Percentiles rank a stretch among this genome's conserved stretches.
phyloP scores from a whole-genome alignment of 2,329 filamentous ascomycete species.

The Stagonosporopsis chrysanthemi region DNA sequence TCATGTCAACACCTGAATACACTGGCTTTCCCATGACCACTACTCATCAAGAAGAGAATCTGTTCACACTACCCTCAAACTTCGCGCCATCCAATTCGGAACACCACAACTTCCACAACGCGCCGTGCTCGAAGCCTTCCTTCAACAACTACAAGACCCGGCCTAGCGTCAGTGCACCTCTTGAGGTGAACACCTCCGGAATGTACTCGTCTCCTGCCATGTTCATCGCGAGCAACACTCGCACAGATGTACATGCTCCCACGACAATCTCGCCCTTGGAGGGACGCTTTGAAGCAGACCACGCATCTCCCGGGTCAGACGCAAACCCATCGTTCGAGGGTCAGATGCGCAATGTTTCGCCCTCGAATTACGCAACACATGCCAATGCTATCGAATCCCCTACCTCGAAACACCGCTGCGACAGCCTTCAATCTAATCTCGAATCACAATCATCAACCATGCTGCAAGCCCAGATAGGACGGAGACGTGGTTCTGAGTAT shows the following conservation, averaged over 20 bases:
- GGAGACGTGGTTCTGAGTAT: constrained; percentile 28
- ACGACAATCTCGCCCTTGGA: constrained; percentile 18
- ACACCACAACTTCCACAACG: not conserved
- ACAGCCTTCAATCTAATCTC: constrained; percentile 8
- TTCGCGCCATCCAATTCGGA: not conserved
- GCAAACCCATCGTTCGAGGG: constrained; percentile 3
- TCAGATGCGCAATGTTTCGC: not conserved
- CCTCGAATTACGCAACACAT: not conserved
- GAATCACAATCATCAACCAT: constrained; percentile 5
- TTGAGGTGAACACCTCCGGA: not conserved
- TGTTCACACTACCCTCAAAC: not conserved
- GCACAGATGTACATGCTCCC: not conserved
- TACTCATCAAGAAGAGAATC: not conserved
- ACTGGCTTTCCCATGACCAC: not conserved
- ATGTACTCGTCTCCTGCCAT: constrained; percentile 3
- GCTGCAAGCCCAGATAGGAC: constrained; percentile 4
- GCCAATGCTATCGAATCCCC: not conserved
- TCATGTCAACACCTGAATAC: constrained; percentile 1
- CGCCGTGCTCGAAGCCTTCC: not conserved
- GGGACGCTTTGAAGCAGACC: constrained; percentile 16
- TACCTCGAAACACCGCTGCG: constrained; percentile 5
- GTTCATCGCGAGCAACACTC: constrained; percentile 15
- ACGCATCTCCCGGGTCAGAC: constrained; percentile 3
- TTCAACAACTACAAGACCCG: not conserved
- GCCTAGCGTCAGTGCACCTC: not conserved